Percentiles rank a stretch among this genome's conserved stretches.
phyloP scores from a whole-genome alignment of 2,329 filamentous ascomycete genomes.

The Daldinia sp. region DNA sequence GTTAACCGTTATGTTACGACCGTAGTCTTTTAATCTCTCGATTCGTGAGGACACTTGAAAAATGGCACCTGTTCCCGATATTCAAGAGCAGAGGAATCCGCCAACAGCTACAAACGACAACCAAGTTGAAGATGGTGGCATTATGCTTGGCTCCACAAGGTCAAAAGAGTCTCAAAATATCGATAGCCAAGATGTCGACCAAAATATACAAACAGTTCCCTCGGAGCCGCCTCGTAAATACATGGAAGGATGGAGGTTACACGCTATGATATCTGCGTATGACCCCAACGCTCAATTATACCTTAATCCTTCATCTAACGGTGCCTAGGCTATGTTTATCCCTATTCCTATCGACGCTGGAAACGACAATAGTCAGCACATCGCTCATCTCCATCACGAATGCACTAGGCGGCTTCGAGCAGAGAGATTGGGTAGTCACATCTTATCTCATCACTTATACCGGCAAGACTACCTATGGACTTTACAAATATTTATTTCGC shows the following conservation, averaged over 20 bases:
- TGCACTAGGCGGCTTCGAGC: conserved; percentile 38
- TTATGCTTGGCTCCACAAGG: conserved; percentile 9
- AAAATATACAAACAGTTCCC: background rate
- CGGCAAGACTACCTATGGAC: conserved; percentile 41
- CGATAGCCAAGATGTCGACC: background rate
- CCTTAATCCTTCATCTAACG: background rate
- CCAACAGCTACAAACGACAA: background rate
- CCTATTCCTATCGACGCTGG: conserved; percentile 56
- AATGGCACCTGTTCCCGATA: conserved; percentile 8
- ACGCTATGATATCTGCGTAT: conserved; percentile 29
- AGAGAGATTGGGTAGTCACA: conserved; percentile 54
- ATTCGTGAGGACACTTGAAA: background rate
- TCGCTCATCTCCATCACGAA: conserved; percentile 56
- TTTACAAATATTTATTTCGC: background rate
- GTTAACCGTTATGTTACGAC: conserved; percentile 1
- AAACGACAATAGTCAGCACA: conserved; percentile 61
- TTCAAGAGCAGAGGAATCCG: conserved; percentile 5
- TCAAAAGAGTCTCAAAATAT: conserved; percentile 12
- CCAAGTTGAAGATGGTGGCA: conserved; percentile 12
- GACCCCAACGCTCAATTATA: background rate
- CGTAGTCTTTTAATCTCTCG: background rate
- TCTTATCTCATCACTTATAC: conserved; percentile 60
- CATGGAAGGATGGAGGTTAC: conserved; percentile 31
- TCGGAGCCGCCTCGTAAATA: conserved; percentile 20
- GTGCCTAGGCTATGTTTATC: conserved; percentile 33